Conservation (phyloP, 495 filamentous ascomycete genomes). For the Podospora pseudoanserina region DNA sequence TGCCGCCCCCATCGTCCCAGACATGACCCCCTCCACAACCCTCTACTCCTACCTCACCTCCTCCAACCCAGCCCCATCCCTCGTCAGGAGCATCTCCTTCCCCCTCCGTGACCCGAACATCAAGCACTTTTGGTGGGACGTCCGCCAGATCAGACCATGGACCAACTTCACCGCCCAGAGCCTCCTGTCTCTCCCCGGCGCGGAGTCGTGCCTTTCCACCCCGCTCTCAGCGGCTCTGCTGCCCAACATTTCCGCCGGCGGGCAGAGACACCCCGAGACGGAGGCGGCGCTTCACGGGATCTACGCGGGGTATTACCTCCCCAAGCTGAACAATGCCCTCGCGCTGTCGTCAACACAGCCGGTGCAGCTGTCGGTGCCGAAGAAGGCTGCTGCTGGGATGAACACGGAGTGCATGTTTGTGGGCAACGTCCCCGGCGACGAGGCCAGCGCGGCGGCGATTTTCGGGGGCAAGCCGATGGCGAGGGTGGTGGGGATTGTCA, state of each 20-base stretch:
- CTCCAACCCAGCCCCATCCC: constrained; percentile 71
- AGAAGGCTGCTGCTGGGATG: constrained; percentile 55
- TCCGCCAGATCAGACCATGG: constrained; percentile 83
- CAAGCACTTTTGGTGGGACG: constrained; percentile 91
- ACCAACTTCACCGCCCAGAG: constrained; percentile 66
- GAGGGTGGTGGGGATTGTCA: constrained; percentile 81
- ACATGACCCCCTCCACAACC: constrained; percentile 57
- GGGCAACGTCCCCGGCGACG: constrained; percentile 53
- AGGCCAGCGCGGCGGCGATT: constrained; percentile 50
- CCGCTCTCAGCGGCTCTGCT: constrained; percentile 62
- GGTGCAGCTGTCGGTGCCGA: constrained; percentile 55
- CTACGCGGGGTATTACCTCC: constrained; percentile 65
- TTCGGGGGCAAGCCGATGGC: constrained; percentile 68
- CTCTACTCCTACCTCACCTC: constrained; percentile 74
- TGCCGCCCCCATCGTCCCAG: constrained; percentile 39
- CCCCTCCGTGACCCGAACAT: constrained; percentile 63
- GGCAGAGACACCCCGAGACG: constrained; percentile 65
- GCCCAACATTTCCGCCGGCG: constrained; percentile 49
- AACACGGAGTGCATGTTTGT: constrained; percentile 69
- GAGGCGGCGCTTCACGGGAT: constrained; percentile 66
- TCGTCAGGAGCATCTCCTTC: constrained; percentile 78
- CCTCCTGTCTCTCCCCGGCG: constrained; percentile 68
- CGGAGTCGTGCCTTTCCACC: constrained; percentile 68
- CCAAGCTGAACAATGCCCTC: constrained; percentile 74
- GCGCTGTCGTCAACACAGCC: constrained; percentile 62